These are phyloP conservation scores for Candida succiphila DNA, from an alignment of 805 yeast genomes.

Conservation along the genomic window DNA sequence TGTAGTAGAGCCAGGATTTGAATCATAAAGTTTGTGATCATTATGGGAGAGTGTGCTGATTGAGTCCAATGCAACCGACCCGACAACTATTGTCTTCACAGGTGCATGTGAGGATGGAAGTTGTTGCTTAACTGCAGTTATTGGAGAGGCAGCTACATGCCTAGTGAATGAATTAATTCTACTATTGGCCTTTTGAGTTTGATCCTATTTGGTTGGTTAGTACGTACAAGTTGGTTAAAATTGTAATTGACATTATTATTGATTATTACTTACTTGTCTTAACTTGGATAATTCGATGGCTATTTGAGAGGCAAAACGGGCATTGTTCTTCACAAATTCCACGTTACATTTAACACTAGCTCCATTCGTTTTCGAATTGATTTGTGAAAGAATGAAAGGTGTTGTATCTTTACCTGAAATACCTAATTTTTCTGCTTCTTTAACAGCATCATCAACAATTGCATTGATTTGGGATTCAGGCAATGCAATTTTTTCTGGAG, in stretches of 20 bases:
- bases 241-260: too few species aligned
- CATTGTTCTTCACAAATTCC: slow-evolving; percentile 71
- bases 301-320: slow-evolving; percentile 54
- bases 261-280: slow-evolving; percentile 4
- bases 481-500: slow-evolving; percentile 57
- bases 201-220: not conserved
- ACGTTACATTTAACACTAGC: slow-evolving; percentile 60
- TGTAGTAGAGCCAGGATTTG: slow-evolving; percentile 57
- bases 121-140: not conserved
- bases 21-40: slow-evolving; percentile 36
- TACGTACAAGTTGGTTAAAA: too few species aligned
- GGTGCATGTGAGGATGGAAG: not conserved
- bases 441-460: slow-evolving; percentile 49
- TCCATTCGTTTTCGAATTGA: slow-evolving; percentile 64
- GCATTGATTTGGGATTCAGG: slow-evolving; percentile 38
- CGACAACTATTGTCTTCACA: slow-evolving; percentile 40
- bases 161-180: too few species aligned
- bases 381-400: slow-evolving; percentile 60
- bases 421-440: slow-evolving; percentile 40
- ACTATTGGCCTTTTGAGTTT: too few species aligned
- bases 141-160: too few species aligned
- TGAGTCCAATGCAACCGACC: slow-evolving; percentile 71
- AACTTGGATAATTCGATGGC: slow-evolving; percentile 41
- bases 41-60: slow-evolving; percentile 34
- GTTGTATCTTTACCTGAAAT: slow-evolving; percentile 69